These are phyloP conservation scores for Marsdenia floribunda DNA, from an alignment of 257 asterid species.

Conservation along the genomic window DNA sequence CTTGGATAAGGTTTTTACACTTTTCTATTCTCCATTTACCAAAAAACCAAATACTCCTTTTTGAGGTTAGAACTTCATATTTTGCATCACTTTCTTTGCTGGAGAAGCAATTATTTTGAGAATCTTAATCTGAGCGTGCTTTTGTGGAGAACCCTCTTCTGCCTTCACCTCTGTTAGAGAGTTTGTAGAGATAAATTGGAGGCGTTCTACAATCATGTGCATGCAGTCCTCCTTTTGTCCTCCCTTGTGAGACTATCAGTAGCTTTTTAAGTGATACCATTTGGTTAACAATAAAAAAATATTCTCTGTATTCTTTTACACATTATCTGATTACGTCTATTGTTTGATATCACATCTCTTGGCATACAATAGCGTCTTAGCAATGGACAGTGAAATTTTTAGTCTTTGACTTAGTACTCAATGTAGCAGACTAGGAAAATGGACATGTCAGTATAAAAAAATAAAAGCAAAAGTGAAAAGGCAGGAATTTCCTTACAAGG, in stretches of 20 bases:
- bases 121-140: constrained; percentile 4
- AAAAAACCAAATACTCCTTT: not conserved
- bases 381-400: not conserved
- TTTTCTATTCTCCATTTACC: not conserved
- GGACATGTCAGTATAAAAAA: not conserved
- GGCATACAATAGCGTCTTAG: not conserved
- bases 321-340: not conserved
- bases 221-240: not conserved
- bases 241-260: not conserved
- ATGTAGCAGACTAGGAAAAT: not conserved
- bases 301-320: not conserved
- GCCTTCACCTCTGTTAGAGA: constrained; percentile 3
- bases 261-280: not conserved
- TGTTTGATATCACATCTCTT: not conserved
- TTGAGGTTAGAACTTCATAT: not conserved
- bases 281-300: not conserved
- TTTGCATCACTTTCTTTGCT: not conserved
- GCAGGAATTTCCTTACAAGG: not conserved
- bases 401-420: not conserved
- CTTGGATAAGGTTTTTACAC: not conserved
- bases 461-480: not conserved
- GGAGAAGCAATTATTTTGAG: not conserved
- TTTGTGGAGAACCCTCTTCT: not conserved
- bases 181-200: not conserved
- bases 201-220: not conserved